Evolutionary conservation across 2,329 filamentous ascomycete species (phyloP), one percentile per base, ranked within the genome.

Genomic region (Trichoderma guizhouense): DNA sequence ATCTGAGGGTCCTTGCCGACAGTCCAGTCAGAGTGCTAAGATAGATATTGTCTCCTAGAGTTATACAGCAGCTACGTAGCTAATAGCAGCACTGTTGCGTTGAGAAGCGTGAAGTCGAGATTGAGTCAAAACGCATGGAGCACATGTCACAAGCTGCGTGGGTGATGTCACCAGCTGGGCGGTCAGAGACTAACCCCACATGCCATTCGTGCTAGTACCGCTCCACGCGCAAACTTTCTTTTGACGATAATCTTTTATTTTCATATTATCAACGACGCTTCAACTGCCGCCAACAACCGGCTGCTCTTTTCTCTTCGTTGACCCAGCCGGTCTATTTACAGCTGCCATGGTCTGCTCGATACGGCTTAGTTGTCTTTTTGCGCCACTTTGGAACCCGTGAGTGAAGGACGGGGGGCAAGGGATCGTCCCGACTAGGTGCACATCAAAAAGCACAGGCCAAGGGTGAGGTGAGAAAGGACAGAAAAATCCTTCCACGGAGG

Each of bases 1-100:
- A 84, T 84, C 75, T 58, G 47, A 39, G 18, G 2, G 53, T 1
- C 34, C 2, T 47, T n/a, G 7, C 3, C n/a, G 26, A 39, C n/a
- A 1, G 12, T 30, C 32, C 21, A 24, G 26, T 3, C 5, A 26
- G 30, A 18, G 3, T 43, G 18, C 7, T 30, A 3, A 34, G 7
- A 30, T 12, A 26, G 4, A 53, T 7, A 12, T 9, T 15, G 32
- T 11, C 7, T 57, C 36, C 11, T 28, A 28, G 21, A 39, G n/a
- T 28, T 32, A 15, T 28, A 51, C 43, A 21, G 43, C 43, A 51
- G 4, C 43, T 21, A 24, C 11, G 47, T 24, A 53, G 11, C 11
- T 24, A 24, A 53, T 53, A 53, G 21, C 11, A 57, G 34, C 32
- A n/a, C n/a, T 8, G 7, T 43, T 32, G 47, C 34, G 32, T 28